Base-by-base conservation (phyloP, 352 stramenopile species). In the Pythium monospermum region DNA sequence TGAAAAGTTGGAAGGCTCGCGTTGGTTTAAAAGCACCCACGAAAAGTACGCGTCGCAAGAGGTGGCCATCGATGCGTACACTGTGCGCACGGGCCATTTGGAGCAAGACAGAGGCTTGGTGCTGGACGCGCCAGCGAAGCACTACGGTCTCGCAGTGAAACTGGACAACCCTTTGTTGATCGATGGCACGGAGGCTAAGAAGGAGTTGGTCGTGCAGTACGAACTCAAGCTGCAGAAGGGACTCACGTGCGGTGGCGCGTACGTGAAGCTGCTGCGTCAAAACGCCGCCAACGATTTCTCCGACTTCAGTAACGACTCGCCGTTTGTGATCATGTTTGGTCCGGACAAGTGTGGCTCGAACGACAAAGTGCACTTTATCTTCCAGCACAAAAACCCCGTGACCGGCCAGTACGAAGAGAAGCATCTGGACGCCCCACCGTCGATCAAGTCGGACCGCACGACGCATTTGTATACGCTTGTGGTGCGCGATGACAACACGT, bases 261-360 rank as follows among this genome's bases (percentile, higher is more conserved):
- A 98, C 62, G 61, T 98, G 18, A 98, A 98, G 81, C 64, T 98
- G 54, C 70, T 97, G 40, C 71, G 78, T 12, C 58, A 82, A n/a
- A 66, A 81, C n/a, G 50, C 69, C 6, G 40, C 68, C 7, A 53
- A 58, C 3, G 68, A 88, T 53, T 75, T 80, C 19, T 73, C 59
- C n/a, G 55, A 69, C 36, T 87, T 97, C 44, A 83, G 78, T 45
- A 82, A 96, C 60, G 55, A 72, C 26, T 91, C 87, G 40, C 91
- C 90, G 25, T 98, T 97, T 55, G 80, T 87, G 49, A 85, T 98
- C 68, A 98, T 98, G 94, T 98, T 98, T 68, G 94, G 94, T 0
- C 94, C 94, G 1, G 94, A 98, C 66, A 96, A 96, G 54, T 98
- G 94, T 61, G 93, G 93, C 33, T 61, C 70, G 12, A 97, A 70